These are phyloP conservation scores for Globisporangium perplexum DNA, from an alignment of 352 stramenopile genomes.

Conservation along the genomic window DNA sequence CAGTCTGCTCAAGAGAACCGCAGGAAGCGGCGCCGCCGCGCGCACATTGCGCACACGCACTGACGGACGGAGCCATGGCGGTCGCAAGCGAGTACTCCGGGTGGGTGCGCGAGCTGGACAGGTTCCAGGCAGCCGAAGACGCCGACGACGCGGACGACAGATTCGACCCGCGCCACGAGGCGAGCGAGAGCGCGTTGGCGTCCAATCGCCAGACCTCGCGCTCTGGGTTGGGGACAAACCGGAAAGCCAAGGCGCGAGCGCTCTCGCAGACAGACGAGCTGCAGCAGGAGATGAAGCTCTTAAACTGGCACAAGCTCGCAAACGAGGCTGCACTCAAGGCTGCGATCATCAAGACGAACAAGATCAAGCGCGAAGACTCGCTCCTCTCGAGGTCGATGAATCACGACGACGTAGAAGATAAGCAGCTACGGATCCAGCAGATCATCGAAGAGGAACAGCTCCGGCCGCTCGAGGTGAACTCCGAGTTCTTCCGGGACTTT, in stretches of 20 bases:
- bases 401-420: slow-evolving; percentile 68
- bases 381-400: slow-evolving; percentile 38
- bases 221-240: slow-evolving; percentile 2
- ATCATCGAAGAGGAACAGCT: slow-evolving; percentile 91
- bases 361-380: slow-evolving; percentile 74
- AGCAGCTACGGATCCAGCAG: slow-evolving; percentile 85
- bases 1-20: no score
- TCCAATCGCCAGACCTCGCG: slow-evolving; percentile 6
- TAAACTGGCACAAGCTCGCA: slow-evolving; percentile 94
- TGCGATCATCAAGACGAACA: slow-evolving; percentile 85
- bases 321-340: slow-evolving; percentile 92
- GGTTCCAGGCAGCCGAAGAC: slow-evolving; percentile 5
- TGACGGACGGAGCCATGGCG: slow-evolving; percentile 7
- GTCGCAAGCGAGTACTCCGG: slow-evolving; percentile 16
- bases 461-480: slow-evolving; percentile 86
- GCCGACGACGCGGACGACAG: neutral
- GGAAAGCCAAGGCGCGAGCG: slow-evolving; percentile 12
- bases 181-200: neutral
- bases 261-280: slow-evolving; percentile 75
- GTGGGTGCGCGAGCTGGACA: slow-evolving; percentile 17
- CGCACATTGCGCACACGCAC: no score
- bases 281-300: slow-evolving; percentile 91
- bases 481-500: slow-evolving; percentile 85
- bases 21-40: no score
- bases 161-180: slow-evolving; percentile 12